A percentile compares a stretch with the other conserved stretches of the same genome.
These are phyloP conservation scores for Opeltia flavorubescens DNA, from an alignment of 495 filamentous ascomycete genomes.

Conservation along the genomic window DNA sequence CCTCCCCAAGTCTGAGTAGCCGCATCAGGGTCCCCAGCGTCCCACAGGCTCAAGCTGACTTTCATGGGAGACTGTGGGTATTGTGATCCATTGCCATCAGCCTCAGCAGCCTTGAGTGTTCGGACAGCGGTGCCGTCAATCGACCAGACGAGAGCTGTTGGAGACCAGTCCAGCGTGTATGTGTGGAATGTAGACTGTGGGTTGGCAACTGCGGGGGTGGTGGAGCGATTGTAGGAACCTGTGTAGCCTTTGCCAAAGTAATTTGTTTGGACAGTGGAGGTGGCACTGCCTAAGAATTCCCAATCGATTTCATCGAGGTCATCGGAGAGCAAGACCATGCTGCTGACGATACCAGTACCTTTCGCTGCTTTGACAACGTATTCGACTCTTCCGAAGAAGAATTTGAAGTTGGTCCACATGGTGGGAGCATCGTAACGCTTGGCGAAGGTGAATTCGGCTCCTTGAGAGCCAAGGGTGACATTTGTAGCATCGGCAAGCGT, in stretches of 20 bases:
- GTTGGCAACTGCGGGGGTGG: slow-evolving; percentile 37
- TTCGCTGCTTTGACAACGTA: slow-evolving; percentile 58
- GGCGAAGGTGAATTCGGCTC: slow-evolving; percentile 56
- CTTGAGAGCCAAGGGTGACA: slow-evolving; percentile 27
- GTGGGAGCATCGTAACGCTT: slow-evolving; percentile 62
- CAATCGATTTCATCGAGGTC: slow-evolving; percentile 94
- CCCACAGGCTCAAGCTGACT: slow-evolving; percentile 71
- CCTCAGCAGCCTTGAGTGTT: slow-evolving; percentile 42
- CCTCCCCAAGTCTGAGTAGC: slow-evolving; percentile 26
- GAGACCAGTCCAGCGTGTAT: slow-evolving; percentile 77
- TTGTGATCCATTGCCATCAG: slow-evolving; percentile 48
- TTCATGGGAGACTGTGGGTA: slow-evolving; percentile 89
- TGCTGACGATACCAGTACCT: slow-evolving; percentile 65
- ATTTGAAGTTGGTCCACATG: slow-evolving; percentile 57
- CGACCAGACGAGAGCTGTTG: slow-evolving; percentile 57
- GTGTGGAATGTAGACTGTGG: slow-evolving; percentile 62
- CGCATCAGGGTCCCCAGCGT: slow-evolving; percentile 54
- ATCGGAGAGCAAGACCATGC: slow-evolving; percentile 75
- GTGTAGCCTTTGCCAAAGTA: slow-evolving; percentile 92
- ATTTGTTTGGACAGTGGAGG: slow-evolving; percentile 65
- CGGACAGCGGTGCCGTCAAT: slow-evolving; percentile 63
- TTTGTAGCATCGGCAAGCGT: slow-evolving; percentile 42
- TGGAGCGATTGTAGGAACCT: slow-evolving; percentile 59
- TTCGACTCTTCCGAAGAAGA: slow-evolving; percentile 64
- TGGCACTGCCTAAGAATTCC: slow-evolving; percentile 57